Evolutionary conservation across 208 protist species (phyloP).

Genomic region (Trypanosoma boissoni): DNA sequence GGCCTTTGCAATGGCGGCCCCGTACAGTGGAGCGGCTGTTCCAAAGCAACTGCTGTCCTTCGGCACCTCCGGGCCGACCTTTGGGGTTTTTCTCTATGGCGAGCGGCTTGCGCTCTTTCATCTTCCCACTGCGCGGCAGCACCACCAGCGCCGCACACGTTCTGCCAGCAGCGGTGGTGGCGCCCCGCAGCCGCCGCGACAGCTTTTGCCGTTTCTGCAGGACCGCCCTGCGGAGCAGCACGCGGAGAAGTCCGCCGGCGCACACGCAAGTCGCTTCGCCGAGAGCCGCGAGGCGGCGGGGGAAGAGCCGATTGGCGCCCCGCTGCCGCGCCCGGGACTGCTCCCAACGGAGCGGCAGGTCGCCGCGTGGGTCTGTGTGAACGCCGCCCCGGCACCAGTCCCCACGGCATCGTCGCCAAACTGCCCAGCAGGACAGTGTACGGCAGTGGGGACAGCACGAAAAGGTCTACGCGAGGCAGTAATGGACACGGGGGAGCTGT

Average conservation of each 20-base stretch:
- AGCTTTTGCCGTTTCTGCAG: conserved; percentile 17
- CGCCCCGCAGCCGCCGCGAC: background rate
- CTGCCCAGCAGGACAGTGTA: background rate
- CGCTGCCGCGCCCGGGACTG: too few relatives aligned
- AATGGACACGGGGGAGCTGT: conserved; percentile 7
- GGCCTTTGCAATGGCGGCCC: conserved; percentile 31
- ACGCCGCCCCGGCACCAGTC: too few relatives aligned
- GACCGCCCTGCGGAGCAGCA: background rate
- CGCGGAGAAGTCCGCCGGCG: background rate
- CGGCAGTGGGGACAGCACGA: background rate
- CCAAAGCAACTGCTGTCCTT: conserved; percentile 1
- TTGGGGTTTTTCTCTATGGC: conserved; percentile 27
- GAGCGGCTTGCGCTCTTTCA: conserved; percentile 33
- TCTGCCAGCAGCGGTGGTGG: background rate
- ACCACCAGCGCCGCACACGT: conserved; percentile 15
- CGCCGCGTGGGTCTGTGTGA: too few relatives aligned
- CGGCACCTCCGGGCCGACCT: conserved; percentile 30
- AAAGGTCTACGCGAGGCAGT: background rate
- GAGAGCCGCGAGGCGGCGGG: too few relatives aligned
- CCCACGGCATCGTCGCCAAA: too few relatives aligned
- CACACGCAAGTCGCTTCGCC: background rate
- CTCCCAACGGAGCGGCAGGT: too few relatives aligned
- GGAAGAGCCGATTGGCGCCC: too few relatives aligned
- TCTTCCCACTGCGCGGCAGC: conserved; percentile 32
- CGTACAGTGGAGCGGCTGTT: conserved; percentile 2